Evolutionary conservation across 2,329 filamentous ascomycete species (phyloP), one percentile per base, ranked within the genome.

Genomic region (Trichoderma sp.): DNA sequence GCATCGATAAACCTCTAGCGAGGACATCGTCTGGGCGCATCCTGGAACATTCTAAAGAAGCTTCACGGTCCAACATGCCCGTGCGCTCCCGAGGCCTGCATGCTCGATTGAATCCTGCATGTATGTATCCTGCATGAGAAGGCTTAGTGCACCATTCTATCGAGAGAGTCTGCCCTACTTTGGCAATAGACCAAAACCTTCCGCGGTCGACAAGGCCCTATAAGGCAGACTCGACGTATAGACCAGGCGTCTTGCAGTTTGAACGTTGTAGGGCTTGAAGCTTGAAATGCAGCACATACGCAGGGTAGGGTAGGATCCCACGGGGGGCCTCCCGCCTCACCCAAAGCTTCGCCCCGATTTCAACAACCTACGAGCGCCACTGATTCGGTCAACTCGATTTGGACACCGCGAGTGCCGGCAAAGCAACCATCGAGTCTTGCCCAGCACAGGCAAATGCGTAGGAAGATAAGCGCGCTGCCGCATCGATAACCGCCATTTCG

Each of bases 341-440:
- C 20, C 11, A 36, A 50, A 11, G 47, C 28, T 26, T 39, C 50
- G 30, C 23, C 23, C 53, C 34, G 66, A 36, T 50, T 62, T 39
- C 67, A 34, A 20, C 55, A 2, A 30, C 26, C 23, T 53, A 58
- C 61, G 20, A 36, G 68, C 53, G 61, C 67, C 67, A 36, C 67
- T 53, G 28, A 36, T 69, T 69, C 67, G 67, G 67, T 69, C 67
- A 36, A 36, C 67, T 69, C 58, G 67, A 69, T 69, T 69, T 34
- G 57, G 67, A 69, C 67, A 62, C 67, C 39, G 65, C 12, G 65
- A 58, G 32, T 67, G 64, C 64, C 64, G 50, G 50, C 32, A 28
- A 15, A n/a, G n/a, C 36, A 30, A 39, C 36, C 57, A 30, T 26
- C 8, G 66, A 50, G 28, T 28, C 36, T 62, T 32, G 55, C 26